Percentiles rank a stretch among this genome's conserved stretches.
phyloP scores from a whole-genome alignment of 116 monocot species.

The Posidonia oceanica region DNA sequence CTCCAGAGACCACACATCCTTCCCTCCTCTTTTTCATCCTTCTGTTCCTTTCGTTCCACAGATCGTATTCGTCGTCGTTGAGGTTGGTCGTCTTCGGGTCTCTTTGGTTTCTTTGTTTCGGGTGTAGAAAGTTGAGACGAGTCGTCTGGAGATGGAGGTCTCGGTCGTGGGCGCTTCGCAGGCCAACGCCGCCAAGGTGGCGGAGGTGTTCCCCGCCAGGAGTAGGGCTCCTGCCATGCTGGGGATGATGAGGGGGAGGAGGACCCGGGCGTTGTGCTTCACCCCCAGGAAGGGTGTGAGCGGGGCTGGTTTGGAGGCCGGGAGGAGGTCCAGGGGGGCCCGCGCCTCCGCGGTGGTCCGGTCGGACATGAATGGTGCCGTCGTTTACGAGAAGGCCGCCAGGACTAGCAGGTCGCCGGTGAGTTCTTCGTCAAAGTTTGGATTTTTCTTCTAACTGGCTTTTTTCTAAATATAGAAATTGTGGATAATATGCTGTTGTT shows the following conservation, averaged over 20 bases:
- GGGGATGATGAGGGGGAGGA: neutral
- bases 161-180: neutral
- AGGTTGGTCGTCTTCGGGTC: neutral
- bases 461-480: no score
- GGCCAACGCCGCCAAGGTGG: neutral
- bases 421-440: no score
- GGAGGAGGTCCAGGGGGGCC: neutral
- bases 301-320: neutral
- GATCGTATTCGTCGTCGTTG: no score
- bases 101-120: neutral
- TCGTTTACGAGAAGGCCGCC: no score
- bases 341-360: neutral
- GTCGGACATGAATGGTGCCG: no score
- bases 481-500: no score
- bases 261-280: neutral
- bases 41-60: no score
- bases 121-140: neutral
- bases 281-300: neutral
- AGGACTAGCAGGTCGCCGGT: no score
- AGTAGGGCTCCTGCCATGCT: neutral
- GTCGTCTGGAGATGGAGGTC: neutral
- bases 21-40: neutral
- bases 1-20: no score
- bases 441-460: no score
- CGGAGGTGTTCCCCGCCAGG: neutral